Conservation (phyloP, 257 asterid genomes). For the Fraxinus excelsior region DNA sequence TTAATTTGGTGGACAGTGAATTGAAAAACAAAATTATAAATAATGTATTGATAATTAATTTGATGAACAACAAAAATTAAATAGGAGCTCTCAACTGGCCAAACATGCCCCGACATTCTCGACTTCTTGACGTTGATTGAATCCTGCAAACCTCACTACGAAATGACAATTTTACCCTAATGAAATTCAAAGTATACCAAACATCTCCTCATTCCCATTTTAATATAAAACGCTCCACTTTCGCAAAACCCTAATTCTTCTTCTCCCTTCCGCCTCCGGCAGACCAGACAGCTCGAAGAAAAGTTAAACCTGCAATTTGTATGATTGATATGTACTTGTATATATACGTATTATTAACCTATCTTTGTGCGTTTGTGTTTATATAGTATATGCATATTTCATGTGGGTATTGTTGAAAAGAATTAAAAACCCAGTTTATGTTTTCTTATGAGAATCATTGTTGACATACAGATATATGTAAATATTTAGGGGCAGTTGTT, state of each 20-base stretch:
- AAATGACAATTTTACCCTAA: background rate
- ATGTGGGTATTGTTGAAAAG: background rate
- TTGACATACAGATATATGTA: too few relatives aligned
- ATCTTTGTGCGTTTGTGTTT: background rate
- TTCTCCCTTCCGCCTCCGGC: slow-evolving; percentile 21
- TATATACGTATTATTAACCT: background rate
- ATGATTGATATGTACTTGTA: background rate
- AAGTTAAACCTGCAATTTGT: background rate
- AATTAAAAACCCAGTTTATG: background rate
- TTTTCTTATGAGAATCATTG: too few relatives aligned
- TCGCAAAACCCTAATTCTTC: slow-evolving; percentile 29
- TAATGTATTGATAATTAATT: too few relatives aligned
- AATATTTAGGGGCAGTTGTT: too few relatives aligned
- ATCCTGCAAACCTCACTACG: too few relatives aligned
- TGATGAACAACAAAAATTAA: too few relatives aligned
- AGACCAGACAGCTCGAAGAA: background rate
- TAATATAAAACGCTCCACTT: background rate
- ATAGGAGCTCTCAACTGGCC: too few relatives aligned
- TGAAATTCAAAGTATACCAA: background rate
- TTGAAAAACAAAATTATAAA: too few relatives aligned
- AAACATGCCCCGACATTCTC: too few relatives aligned
- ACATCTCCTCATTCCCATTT: background rate
- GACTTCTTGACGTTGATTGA: too few relatives aligned
- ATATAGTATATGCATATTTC: background rate
- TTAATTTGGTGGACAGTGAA: too few relatives aligned